Base-by-base conservation (phyloP, 495 filamentous ascomycete species). In the Tuber umbilicatum region DNA sequence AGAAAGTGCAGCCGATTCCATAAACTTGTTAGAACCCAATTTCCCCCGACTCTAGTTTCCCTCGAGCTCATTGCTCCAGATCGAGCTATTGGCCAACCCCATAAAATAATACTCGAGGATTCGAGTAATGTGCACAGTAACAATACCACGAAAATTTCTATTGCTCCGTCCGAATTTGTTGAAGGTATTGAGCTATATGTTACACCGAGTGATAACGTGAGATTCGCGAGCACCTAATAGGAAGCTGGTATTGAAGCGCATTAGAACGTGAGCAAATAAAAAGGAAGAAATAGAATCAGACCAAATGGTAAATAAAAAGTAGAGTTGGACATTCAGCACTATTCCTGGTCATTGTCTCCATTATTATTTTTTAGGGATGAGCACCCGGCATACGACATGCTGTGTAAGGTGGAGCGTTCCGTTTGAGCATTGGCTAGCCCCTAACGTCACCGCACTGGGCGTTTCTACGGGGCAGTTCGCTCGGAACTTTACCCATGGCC, bases 191-290 rank as follows among this genome's bases (percentile, higher is more conserved):
- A 31, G 2, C 16, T 31, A 12, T 64, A 16, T 27, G 55, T 64
- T 64, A 64, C 55, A 64, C 55, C 55, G 55, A 64, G 55, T 31
- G 55, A 64, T 64, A 64, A 64, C 55, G 55, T 64, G 55, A 64
- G 55, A 64, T 64, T 64, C 12, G n/a, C 55, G 27, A 64, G 55
- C 35, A 64, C n/a, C 27, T 64, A 31, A 64, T 64, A 64, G 55
- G 55, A 64, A 64, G 55, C 55, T 64, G 27, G n/a, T 50, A 27
- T 31, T 17, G 27, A 64, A 64, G 17, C 27, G 55, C 27, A 31
- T 35, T 64, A 31, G 27, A 64, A 14, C 55, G 27, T 9, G n/a
- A 31, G 50, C 14, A 31, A 60, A 60, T 5, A 31, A 16, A 60
- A 60, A 31, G 27, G 0, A 31, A 64, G 55, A 16, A 64, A 31